Evolutionary conservation across 768 basidiomycete species (phyloP).

Genomic region (Multifurca ochricompacta): DNA sequence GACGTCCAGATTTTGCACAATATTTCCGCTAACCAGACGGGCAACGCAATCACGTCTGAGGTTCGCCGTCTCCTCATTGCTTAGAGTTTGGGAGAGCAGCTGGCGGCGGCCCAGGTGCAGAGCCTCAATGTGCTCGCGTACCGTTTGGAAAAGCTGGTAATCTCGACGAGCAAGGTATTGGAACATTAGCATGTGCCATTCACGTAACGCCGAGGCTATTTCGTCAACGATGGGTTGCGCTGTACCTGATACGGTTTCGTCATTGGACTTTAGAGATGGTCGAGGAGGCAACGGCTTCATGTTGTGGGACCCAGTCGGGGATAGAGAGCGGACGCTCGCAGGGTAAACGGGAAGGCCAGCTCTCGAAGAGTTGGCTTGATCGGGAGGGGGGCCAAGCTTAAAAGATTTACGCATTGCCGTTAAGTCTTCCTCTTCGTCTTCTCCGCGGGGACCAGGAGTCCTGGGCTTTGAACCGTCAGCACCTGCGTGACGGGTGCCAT

Average conservation of each 20-base stretch:
- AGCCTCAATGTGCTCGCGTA: conserved; percentile 84
- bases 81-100: conserved; percentile 79
- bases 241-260: conserved; percentile 81
- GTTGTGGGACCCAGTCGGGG: conserved; percentile 56
- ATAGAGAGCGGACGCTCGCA: conserved; percentile 57
- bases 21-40: conserved; percentile 80
- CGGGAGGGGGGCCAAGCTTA: conserved; percentile 64
- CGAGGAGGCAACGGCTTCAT: conserved; percentile 78
- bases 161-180: conserved; percentile 84
- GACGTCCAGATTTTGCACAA: conserved; percentile 87
- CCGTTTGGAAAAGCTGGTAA: conserved; percentile 80
- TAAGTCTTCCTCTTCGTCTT: conserved; percentile 59
- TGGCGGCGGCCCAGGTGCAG: conserved; percentile 90
- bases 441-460: conserved; percentile 47
- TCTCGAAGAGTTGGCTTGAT: conserved; percentile 65
- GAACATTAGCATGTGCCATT: conserved; percentile 92
- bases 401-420: conserved; percentile 48
- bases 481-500: conserved; percentile 27
- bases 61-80: conserved; percentile 74
- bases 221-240: conserved; percentile 92
- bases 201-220: conserved; percentile 90
- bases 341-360: conserved; percentile 68
- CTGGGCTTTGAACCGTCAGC: conserved; percentile 37
- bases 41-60: conserved; percentile 83
- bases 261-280: conserved; percentile 90